Evolutionary conservation across 176 grass and related monocot species (phyloP).

Genomic region (Phoenix dactylifera): DNA sequence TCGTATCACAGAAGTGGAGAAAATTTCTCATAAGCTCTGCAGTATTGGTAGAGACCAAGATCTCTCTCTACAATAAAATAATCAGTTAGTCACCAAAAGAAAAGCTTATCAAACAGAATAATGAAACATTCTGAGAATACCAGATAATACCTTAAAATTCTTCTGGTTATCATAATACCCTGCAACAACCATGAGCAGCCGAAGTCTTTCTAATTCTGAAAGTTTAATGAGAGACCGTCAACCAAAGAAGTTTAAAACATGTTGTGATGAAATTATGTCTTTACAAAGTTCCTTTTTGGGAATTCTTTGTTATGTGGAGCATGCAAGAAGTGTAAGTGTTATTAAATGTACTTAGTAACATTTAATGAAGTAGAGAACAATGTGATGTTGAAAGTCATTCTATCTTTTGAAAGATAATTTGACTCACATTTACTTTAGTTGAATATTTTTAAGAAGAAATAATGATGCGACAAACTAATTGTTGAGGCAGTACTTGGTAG

Average conservation of each 20-base stretch:
- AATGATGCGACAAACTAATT: too few species aligned
- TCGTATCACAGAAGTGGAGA: slow-evolving; percentile 6
- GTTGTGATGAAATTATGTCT: too few species aligned
- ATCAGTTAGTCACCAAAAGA: background rate
- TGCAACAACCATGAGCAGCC: slow-evolving; percentile 16
- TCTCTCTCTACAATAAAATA: slow-evolving; percentile 9
- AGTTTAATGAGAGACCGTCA: background rate
- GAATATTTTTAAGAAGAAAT: too few species aligned
- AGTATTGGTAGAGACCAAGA: slow-evolving; percentile 6
- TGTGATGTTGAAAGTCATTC: too few species aligned
- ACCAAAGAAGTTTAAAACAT: background rate
- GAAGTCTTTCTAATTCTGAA: slow-evolving; percentile 12
- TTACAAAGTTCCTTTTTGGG: too few species aligned
- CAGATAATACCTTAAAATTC: slow-evolving; percentile 14
- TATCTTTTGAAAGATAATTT: too few species aligned
- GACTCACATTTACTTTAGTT: too few species aligned
- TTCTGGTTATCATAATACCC: slow-evolving; percentile 11
- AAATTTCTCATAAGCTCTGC: slow-evolving; percentile 15
- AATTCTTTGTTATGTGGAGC: too few species aligned
- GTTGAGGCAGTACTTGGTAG: too few species aligned
- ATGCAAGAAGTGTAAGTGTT: too few species aligned
- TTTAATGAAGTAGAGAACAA: too few species aligned
- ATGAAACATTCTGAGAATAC: background rate
- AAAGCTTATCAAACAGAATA: background rate
- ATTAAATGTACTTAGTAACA: too few species aligned